Base-by-base conservation (phyloP, 768 basidiomycete species). In the Termitomyces sp. region DNA sequence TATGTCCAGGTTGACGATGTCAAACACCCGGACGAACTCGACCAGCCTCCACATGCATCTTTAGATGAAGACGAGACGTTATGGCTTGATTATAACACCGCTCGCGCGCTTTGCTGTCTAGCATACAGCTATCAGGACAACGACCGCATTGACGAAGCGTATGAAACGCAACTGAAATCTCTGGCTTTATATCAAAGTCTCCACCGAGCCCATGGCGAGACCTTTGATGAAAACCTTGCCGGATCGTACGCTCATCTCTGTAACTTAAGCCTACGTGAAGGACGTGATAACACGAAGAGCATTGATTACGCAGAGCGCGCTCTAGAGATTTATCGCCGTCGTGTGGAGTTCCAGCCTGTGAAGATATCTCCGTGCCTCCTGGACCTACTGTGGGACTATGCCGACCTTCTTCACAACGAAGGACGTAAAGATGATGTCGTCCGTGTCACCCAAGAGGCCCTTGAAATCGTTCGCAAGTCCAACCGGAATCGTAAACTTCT, bases 61-160 rank as follows among this genome's bases (percentile, higher is more conserved):
- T 37, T 52, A 32, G 60, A 62, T n/a, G 48, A 55, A 12, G 53
- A 58, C 10, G 53, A 52, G 18, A 47, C 52, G 5, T n/a, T 55
- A 22, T 58, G 60, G 57, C 45, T 62, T 20, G 47, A 62, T 27
- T 59, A 33, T 36, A 62, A 58, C 33, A 62, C 53, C 1, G 61
- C 53, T 49, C 61, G 61, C 18, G 57, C 61, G 5, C 44, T 57
- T 3, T 47, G 37, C 20, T 49, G 53, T 27, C 47, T 62, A 10
- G 53, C 61, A 3, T 59, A 33, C 47, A 58, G 57, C 42, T 42
- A 58, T 6, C 47, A 58, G n/a, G 57, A 62, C 20, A 36, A 44
- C 8, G 20, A 52, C 10, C 52, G 57, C 12, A 34, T 56, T 9
- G 44, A 48, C 4, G 61, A 62, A 36, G 61, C 57, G 27, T 58